Conservation (phyloP, 306 rosid species). For the Prosopis cineraria region DNA sequence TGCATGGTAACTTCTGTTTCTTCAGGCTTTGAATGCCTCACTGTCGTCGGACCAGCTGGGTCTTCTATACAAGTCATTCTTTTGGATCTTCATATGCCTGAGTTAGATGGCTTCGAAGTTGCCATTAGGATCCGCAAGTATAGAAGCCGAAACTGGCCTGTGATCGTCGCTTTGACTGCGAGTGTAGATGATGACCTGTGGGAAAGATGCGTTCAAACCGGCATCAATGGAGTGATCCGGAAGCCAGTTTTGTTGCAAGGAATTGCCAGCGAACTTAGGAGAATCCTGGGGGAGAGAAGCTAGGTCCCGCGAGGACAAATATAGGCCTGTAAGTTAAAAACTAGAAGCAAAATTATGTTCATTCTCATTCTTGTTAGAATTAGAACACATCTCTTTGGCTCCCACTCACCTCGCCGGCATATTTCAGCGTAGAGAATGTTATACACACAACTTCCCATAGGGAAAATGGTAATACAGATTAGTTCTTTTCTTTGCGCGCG, state of each 20-base stretch:
- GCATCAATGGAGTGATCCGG: constrained; percentile 78
- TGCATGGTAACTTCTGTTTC: constrained; percentile 76
- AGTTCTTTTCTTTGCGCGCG: constrained; percentile 30
- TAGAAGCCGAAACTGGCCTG: constrained; percentile 78
- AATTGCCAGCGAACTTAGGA: constrained; percentile 73
- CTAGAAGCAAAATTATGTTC: constrained; percentile 31
- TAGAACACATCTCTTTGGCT: constrained; percentile 44
- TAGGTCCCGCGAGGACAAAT: constrained; percentile 43
- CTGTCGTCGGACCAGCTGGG: constrained; percentile 63
- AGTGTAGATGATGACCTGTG: constrained; percentile 76
- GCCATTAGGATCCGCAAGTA: constrained; percentile 74
- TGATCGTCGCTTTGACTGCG: constrained; percentile 75
- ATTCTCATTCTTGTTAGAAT: constrained; percentile 44
- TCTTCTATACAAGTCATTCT: constrained; percentile 68
- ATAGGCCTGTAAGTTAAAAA: constrained; percentile 36
- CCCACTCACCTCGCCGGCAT: constrained; percentile 35
- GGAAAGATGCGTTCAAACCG: constrained; percentile 82
- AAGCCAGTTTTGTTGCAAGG: constrained; percentile 88
- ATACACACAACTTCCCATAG: constrained; percentile 52
- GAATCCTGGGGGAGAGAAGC: constrained; percentile 77
- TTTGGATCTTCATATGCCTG: constrained; percentile 86
- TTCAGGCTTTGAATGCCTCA: constrained; percentile 88
- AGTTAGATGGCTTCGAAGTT: constrained; percentile 85
- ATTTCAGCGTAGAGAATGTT: constrained; percentile 50
- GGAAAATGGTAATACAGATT: constrained; percentile 59